Evolutionary conservation across 495 filamentous ascomycete genomes (phyloP).

Genomic region (Penicillium verhagenii): DNA sequence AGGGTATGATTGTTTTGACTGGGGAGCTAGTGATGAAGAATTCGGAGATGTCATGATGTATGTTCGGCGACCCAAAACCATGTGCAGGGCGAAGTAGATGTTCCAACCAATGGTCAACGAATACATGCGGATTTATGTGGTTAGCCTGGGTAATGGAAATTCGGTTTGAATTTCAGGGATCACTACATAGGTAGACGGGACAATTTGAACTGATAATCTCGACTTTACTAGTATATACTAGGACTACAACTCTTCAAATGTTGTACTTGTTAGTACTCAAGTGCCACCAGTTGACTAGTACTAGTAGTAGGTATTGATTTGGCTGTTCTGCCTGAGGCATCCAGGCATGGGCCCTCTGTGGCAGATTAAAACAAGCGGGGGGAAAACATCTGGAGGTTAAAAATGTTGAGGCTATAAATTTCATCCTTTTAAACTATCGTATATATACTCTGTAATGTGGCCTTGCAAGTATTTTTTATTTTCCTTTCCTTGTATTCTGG

Average conservation of each 20-base stretch:
- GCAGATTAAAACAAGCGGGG: neutral
- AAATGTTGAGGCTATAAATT: neutral
- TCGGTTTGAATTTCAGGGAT: too few species aligned
- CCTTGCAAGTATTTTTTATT: too few species aligned
- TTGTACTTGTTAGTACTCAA: too few species aligned
- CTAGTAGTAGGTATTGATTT: too few species aligned
- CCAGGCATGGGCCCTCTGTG: neutral
- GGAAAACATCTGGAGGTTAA: too few species aligned
- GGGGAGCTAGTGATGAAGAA: neutral
- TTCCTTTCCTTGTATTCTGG: neutral
- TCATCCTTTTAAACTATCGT: neutral
- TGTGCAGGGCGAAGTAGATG: neutral
- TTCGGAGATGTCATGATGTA: conserved; percentile 2
- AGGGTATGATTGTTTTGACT: conserved; percentile 3
- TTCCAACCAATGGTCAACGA: too few species aligned
- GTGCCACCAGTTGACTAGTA: neutral
- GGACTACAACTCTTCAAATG: too few species aligned
- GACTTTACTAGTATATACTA: too few species aligned
- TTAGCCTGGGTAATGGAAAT: too few species aligned
- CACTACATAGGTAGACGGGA: too few species aligned
- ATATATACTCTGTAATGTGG: neutral
- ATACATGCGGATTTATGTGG: too few species aligned
- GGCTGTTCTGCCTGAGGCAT: neutral
- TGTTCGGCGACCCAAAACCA: neutral
- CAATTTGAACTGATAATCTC: too few species aligned